Conservation (phyloP, 2,329 filamentous ascomycete species). For the Aspergillus sp. region DNA sequence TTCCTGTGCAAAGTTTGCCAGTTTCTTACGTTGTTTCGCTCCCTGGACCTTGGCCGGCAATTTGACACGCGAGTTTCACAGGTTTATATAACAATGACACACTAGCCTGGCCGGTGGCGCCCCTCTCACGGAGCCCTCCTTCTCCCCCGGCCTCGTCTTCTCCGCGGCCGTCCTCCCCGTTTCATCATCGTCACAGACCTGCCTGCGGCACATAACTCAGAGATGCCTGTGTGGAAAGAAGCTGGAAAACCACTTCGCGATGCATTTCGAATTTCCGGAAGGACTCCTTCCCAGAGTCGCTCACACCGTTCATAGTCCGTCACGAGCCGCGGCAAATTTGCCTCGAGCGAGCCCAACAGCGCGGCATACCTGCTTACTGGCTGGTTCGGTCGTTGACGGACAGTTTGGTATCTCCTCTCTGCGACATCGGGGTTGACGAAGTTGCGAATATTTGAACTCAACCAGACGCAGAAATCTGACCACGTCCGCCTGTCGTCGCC, state of each 20-base stretch:
- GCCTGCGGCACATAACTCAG: not conserved
- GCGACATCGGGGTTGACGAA: constrained; percentile 1
- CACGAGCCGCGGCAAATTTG: not conserved
- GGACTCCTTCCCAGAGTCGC: not conserved
- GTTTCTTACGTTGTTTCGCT: not conserved
- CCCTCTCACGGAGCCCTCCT: not conserved
- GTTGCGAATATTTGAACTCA: not conserved
- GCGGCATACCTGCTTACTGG: not conserved
- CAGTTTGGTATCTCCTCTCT: not conserved
- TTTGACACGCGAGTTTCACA: not conserved
- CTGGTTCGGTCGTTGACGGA: not conserved
- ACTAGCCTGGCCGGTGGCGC: not conserved
- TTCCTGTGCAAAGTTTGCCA: too few species aligned
- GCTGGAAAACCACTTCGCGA: not conserved
- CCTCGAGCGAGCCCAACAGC: not conserved
- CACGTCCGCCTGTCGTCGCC: not conserved
- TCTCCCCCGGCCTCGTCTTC: not conserved
- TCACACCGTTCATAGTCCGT: not conserved
- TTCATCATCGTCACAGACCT: not conserved
- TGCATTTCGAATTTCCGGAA: not conserved
- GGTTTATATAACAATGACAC: not conserved
- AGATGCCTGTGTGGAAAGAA: not conserved
- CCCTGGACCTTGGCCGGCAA: not conserved
- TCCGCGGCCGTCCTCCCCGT: not conserved
- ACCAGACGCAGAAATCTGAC: not conserved